These are phyloP conservation scores for Tuber brumale DNA, from an alignment of 495 filamentous ascomycete species.

Conservation along the genomic window DNA sequence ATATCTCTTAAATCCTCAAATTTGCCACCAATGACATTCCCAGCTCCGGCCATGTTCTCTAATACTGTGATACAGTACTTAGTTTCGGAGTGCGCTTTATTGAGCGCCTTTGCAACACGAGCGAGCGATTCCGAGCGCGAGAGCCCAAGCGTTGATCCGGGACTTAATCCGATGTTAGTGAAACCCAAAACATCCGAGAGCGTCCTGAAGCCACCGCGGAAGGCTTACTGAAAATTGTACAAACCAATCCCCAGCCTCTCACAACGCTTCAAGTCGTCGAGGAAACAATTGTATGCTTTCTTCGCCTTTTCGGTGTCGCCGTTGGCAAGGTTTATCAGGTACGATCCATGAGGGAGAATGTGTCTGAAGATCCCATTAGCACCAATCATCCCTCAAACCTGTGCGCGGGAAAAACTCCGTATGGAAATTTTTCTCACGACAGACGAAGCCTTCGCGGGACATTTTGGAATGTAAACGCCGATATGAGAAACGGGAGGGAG, in stretches of 20 bases:
- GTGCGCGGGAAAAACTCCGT: neutral
- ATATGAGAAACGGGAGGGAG: constrained; percentile 24
- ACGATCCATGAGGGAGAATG: constrained; percentile 85
- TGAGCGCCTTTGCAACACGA: constrained; percentile 71
- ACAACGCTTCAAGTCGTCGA: constrained; percentile 84
- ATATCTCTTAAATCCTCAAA: constrained; percentile 83
- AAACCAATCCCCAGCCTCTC: constrained; percentile 79
- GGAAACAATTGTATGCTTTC: constrained; percentile 79
- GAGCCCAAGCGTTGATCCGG: constrained; percentile 66
- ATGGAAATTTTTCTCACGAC: neutral
- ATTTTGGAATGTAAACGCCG: neutral
- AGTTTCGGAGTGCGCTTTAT: constrained; percentile 70
- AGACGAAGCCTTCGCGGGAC: neutral
- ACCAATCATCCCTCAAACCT: neutral
- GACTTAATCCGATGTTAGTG: constrained; percentile 46
- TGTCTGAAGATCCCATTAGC: constrained; percentile 45
- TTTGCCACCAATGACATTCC: constrained; percentile 71
- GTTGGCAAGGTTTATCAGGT: constrained; percentile 92
- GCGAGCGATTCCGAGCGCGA: constrained; percentile 61
- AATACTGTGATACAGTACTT: constrained; percentile 69
- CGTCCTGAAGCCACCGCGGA: neutral
- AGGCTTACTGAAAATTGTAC: constrained; percentile 83
- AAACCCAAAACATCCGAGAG: neutral
- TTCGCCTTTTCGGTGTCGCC: constrained; percentile 66
- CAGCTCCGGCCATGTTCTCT: constrained; percentile 87